These are phyloP conservation scores for Abelmoschus esculentus DNA, from an alignment of 345 rosid genomes.

Conservation along the genomic window DNA sequence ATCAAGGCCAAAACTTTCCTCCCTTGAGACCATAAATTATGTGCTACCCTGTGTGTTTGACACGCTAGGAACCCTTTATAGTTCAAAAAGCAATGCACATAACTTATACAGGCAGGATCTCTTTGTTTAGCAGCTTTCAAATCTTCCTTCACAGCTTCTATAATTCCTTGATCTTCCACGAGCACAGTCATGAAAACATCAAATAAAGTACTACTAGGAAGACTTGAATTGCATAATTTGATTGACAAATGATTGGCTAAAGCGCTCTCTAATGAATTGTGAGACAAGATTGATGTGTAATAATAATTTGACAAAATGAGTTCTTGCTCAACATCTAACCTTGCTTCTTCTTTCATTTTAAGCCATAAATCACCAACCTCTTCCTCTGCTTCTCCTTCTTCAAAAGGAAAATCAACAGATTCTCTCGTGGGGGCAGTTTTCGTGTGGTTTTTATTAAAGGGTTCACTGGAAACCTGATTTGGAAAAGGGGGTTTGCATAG, in stretches of 20 bases:
- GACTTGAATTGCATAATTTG: constrained; percentile 55
- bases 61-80: constrained; percentile 77
- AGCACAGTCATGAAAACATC: constrained; percentile 60
- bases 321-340: constrained; percentile 49
- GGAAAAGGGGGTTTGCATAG: constrained; percentile 34
- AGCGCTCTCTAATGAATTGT: constrained; percentile 52
- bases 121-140: constrained; percentile 61
- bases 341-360: constrained; percentile 33
- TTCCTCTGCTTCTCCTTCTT: constrained; percentile 5
- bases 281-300: constrained; percentile 53
- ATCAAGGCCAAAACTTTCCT: constrained; percentile 51
- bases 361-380: constrained; percentile 45
- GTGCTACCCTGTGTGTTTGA: constrained; percentile 78
- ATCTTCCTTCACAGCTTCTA: constrained; percentile 50
- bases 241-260: constrained; percentile 63
- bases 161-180: constrained; percentile 35
- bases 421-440: constrained; percentile 28
- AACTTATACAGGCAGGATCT: constrained; percentile 79
- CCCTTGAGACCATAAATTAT: constrained; percentile 62
- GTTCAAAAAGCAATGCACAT: constrained; percentile 67
- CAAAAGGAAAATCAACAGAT: constrained; percentile 10
- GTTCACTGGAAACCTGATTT: constrained; percentile 17
- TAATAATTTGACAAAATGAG: constrained; percentile 68
- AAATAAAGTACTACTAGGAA: constrained; percentile 45
- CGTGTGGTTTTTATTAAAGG: constrained; percentile 1